These are phyloP conservation scores for Petunia hybrid DNA, from an alignment of 305 asterid genomes.

Conservation along the genomic window DNA sequence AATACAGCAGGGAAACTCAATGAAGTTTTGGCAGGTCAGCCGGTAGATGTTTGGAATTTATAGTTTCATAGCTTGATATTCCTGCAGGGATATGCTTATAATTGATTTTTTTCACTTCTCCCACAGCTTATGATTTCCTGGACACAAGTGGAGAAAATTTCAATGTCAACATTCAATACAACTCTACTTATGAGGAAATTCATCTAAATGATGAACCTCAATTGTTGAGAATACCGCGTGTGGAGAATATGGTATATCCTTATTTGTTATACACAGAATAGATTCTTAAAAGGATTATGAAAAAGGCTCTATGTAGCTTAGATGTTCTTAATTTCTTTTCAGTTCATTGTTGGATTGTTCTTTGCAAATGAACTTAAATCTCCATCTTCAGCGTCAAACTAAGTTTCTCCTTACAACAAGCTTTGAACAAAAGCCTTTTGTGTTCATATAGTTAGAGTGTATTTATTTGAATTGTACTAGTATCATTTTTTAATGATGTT, in stretches of 20 bases:
- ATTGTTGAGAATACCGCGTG: constrained; percentile 36
- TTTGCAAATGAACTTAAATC: constrained; percentile 13
- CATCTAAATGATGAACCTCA: neutral
- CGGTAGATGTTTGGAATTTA: neutral
- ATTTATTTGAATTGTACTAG: neutral
- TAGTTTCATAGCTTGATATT: neutral
- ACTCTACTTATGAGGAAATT: constrained; percentile 25
- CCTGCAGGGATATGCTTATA: neutral
- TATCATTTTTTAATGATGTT: constrained; percentile 7
- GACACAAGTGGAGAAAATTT: constrained; percentile 42
- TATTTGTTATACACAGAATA: constrained; percentile 10
- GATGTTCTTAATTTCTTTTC: constrained; percentile 2
- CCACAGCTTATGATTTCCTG: constrained; percentile 46
- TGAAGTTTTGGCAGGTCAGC: constrained; percentile 46
- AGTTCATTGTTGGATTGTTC: constrained; percentile 22
- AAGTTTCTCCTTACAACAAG: neutral
- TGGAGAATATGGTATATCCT: constrained; percentile 46
- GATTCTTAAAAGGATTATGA: neutral
- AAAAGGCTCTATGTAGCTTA: neutral
- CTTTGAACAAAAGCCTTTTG: neutral
- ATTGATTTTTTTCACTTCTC: neutral
- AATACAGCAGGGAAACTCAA: constrained; percentile 39
- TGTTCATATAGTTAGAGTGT: neutral
- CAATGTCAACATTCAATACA: constrained; percentile 43
- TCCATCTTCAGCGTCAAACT: neutral